Base-by-base conservation (phyloP, 345 rosid genomes). In the Melaleuca quinquenervia region DNA sequence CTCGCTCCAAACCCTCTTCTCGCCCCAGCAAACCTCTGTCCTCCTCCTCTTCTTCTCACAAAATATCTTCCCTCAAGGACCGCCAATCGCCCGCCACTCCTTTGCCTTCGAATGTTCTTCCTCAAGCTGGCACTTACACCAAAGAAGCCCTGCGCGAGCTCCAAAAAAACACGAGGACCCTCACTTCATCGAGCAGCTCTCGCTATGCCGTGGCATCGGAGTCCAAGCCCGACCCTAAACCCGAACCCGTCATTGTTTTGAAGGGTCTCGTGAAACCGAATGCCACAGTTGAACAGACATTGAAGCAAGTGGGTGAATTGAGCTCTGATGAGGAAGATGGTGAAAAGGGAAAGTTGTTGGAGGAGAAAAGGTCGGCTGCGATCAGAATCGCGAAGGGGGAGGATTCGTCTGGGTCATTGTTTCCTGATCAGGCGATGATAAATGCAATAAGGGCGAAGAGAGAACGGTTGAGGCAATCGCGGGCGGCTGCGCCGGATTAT, bases 91-190 rank as follows among this genome's bases (percentile, higher is more conserved):
- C 92, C 24, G 85, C 91, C 41, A 48, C 90, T 6, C 26, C 90
- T 83, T 60, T 91, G 11, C 87, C 90, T 41, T 95, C 97, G 82
- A 95, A 96, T 86, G 98, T 96, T 74, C 92, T 89, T 84, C 96
- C 99, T 8, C 99, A 94, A 86, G 97, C 97, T 6, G 98, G 99
- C 3, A 89, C 94, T 88, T 97, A 97, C 88, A 94, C 99, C 26
- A 94, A 92, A 89, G 99, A 97, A 89, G 94, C 96, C 22, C 91
- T 97, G 24, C 98, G 94, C 36, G 97, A 97, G 93, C 98, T 97
- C 50, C 93, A 92, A 62, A 87, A 91, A 4, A 88, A 90, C 53
- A 78, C 18, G 88, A 44, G 96, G 92, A 85, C 96, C 95, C 52
- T 92, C 84, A 89, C 87, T 93, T 86, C 86, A 92, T 83, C 96